Conservation (phyloP, 2,329 filamentous ascomycete species). For the Hortaea sp. region DNA sequence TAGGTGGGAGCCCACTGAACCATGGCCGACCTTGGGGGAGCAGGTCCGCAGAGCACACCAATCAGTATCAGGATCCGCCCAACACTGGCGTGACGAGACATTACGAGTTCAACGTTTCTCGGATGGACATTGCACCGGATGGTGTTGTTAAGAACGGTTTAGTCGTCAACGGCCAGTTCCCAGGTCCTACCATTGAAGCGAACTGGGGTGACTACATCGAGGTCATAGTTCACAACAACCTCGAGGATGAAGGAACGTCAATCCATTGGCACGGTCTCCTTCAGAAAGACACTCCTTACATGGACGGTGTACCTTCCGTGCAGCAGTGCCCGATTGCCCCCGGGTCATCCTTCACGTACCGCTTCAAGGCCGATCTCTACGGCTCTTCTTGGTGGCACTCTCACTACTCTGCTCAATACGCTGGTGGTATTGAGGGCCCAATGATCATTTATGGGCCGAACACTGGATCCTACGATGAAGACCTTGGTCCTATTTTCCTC, state of each 20-base stretch:
- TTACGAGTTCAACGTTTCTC: constrained; percentile 24
- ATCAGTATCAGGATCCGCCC: constrained; percentile 14
- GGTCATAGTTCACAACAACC: constrained; percentile 26
- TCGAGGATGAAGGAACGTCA: constrained; percentile 33
- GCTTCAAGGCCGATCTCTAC: constrained; percentile 32
- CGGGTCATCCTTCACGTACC: constrained; percentile 26
- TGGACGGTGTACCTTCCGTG: constrained; percentile 40
- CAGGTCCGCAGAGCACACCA: constrained; percentile 16
- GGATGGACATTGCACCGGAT: constrained; percentile 22
- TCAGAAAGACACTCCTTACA: constrained; percentile 43
- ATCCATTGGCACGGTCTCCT: constrained; percentile 45
- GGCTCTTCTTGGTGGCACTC: constrained; percentile 26
- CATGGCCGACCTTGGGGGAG: constrained; percentile 18
- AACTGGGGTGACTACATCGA: constrained; percentile 27
- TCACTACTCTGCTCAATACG: constrained; percentile 34
- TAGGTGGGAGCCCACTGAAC: constrained; percentile 12
- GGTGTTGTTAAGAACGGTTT: constrained; percentile 21
- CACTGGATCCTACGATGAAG: constrained; percentile 33
- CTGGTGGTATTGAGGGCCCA: constrained; percentile 31
- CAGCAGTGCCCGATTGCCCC: constrained; percentile 38
- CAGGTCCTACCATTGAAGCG: constrained; percentile 25
- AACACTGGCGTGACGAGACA: constrained; percentile 25
- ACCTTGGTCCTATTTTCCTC: constrained; percentile 33
- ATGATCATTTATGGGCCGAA: constrained; percentile 37
- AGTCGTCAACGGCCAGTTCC: constrained; percentile 25